Conservation (phyloP, 1,139 yeast genomes). For the Yamadazyma triangularis region DNA sequence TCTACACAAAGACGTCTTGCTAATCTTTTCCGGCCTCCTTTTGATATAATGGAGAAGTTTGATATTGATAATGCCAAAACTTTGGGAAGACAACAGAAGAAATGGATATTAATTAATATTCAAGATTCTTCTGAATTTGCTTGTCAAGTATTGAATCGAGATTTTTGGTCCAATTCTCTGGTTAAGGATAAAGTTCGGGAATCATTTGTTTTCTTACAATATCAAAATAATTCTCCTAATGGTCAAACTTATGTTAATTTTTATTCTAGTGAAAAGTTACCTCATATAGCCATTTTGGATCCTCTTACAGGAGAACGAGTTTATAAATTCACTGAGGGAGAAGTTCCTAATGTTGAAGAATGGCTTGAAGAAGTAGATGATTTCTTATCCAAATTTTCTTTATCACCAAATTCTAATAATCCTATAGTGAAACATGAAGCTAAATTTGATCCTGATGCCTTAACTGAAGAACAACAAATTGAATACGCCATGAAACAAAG, state of each 20-base stretch:
- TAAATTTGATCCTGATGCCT: slow-evolving; percentile 52
- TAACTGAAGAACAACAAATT: slow-evolving; percentile 83
- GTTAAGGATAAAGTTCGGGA: slow-evolving; percentile 62
- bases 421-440: slow-evolving; percentile 59
- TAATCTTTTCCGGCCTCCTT: slow-evolving; percentile 84
- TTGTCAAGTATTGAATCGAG: slow-evolving; percentile 88
- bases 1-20: slow-evolving; percentile 73
- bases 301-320: slow-evolving; percentile 94
- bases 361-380: slow-evolving; percentile 62
- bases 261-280: slow-evolving; percentile 63
- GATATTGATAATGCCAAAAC: slow-evolving; percentile 69
- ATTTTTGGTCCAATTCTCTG: slow-evolving; percentile 77
- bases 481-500: slow-evolving; percentile 75
- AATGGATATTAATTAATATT: slow-evolving; percentile 84
- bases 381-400: slow-evolving; percentile 60
- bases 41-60: slow-evolving; percentile 70
- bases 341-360: slow-evolving; percentile 49
- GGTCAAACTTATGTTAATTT: slow-evolving; percentile 70
- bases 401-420: slow-evolving; percentile 61
- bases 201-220: slow-evolving; percentile 77
- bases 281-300: slow-evolving; percentile 89
- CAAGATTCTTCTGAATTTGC: slow-evolving; percentile 82
- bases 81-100: slow-evolving; percentile 57
- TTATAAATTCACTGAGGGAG: slow-evolving; percentile 59
- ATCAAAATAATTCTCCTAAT: slow-evolving; percentile 68